Base-by-base conservation (phyloP, 306 rosid species). In the Malus domestica region DNA sequence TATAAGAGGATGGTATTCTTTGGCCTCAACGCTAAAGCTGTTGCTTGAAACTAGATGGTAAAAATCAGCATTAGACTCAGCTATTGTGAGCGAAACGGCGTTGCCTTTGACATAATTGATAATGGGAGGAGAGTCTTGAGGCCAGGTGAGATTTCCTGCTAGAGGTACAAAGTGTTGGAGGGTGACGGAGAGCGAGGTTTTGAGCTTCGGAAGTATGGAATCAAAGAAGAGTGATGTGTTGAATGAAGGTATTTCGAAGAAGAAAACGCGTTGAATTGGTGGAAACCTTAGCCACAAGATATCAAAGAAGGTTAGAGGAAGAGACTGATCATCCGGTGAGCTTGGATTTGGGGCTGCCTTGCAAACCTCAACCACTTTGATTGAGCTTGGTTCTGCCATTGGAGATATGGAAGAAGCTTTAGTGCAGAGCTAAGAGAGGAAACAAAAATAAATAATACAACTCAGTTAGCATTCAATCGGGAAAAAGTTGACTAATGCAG, bases 291-390 rank as follows among this genome's bases (percentile, higher is more conserved):
- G 77, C 86, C 80, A 82, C 20, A 54, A 29, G 32, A 78, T 9
- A 51, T 82, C 80, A 25, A 82, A 82, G 42, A 73, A 62, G 6
- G 85, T 82, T 12, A 78, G 70, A 29, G 85, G 82, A 7, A 82
- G 78, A 9, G 45, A 42, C 45, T 42, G 45, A 2, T 42, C 45
- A 42, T 42, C 45, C 3, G 12, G 45, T 9, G 45, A 9, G 45
- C 45, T 42, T 42, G 45, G 45, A 42, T 42, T 42, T 49, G 22
- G 58, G 8, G 58, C 9, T 52, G 2, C 22, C 58, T 20, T 15
- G 58, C 58, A 52, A 52, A 52, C 58, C 58, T 52, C 58, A 6
- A 52, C 58, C 6, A 52, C 58, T 52, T 52, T 52, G 22, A 52
- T 52, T 52, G 58, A 52, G 58, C 58, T 52, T 52, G 22, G 58